A percentile compares a stretch with the other conserved stretches of the same genome.
These are phyloP conservation scores for Stenocarpella maydis DNA, from an alignment of 2,329 filamentous ascomycete genomes.

Conservation along the genomic window DNA sequence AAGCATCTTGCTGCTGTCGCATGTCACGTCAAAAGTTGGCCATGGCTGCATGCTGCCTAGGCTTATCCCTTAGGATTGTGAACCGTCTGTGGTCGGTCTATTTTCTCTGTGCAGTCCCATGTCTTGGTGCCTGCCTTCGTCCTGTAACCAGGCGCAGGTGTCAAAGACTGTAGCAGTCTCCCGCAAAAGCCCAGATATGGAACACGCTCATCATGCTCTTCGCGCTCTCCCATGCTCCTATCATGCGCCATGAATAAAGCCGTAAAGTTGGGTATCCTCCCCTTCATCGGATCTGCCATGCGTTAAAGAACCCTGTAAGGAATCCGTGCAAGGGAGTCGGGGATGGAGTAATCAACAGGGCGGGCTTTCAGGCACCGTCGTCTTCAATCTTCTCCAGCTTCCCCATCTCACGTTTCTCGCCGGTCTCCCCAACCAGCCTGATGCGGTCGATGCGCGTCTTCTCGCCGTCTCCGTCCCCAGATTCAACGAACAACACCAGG, in stretches of 20 bases:
- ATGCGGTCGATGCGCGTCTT: constrained; percentile 85
- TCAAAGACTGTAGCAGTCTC: background rate
- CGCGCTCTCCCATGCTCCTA: background rate
- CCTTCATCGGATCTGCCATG: background rate
- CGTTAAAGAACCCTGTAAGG: background rate
- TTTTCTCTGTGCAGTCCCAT: background rate
- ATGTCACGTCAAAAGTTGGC: background rate
- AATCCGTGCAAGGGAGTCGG: background rate
- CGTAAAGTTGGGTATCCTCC: constrained; percentile 10
- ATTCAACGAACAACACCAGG: constrained; percentile 86
- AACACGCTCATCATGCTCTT: background rate
- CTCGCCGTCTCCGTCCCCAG: constrained; percentile 84
- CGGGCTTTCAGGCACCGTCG: constrained; percentile 64
- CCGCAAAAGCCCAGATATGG: background rate
- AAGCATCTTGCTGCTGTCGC: background rate
- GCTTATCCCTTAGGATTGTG: background rate
- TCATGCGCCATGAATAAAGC: constrained; percentile 9
- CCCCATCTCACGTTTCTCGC: constrained; percentile 91
- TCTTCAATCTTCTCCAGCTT: constrained; percentile 95
- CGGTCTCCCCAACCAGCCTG: constrained; percentile 84
- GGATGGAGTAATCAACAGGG: background rate
- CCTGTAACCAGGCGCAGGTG: background rate
- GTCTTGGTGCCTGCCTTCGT: background rate
- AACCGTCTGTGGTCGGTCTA: constrained; percentile 20
- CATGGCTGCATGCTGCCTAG: background rate